phyloP scores from a whole-genome alignment of 1,284 basidiomycete species.

The Gastroboletus turbinatus region DNA sequence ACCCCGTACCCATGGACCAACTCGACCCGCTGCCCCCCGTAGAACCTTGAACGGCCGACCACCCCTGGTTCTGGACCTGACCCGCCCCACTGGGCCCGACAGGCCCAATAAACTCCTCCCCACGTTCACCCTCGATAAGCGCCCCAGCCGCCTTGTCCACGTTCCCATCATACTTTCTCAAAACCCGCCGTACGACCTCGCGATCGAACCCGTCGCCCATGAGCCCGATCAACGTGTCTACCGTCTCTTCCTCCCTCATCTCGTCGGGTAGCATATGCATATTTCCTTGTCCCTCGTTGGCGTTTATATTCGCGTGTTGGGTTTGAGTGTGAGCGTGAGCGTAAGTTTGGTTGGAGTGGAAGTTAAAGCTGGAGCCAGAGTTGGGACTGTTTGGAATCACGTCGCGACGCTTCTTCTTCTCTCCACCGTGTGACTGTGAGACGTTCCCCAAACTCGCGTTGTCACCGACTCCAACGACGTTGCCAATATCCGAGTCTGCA shows the following conservation, averaged over 20 bases:
- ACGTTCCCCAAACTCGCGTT: background rate
- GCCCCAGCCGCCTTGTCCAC: conserved; percentile 61
- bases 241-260: conserved; percentile 21
- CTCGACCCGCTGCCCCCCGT: background rate
- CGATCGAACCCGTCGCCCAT: conserved; percentile 42
- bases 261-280: conserved; percentile 28
- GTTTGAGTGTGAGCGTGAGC: background rate
- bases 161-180: conserved; percentile 58
- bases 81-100: background rate
- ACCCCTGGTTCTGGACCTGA: conserved; percentile 19
- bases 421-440: background rate
- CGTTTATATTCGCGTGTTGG: background rate
- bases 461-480: background rate
- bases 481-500: background rate
- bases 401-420: background rate
- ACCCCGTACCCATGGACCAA: conserved; percentile 2
- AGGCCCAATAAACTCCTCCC: conserved; percentile 22
- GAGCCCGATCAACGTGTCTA: conserved; percentile 26
- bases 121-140: conserved; percentile 54
- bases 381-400: background rate
- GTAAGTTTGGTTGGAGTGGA: background rate
- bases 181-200: conserved; percentile 49
- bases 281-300: background rate
- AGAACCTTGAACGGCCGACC: background rate
- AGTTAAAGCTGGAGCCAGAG: background rate